Evolutionary conservation across 805 yeast genomes (phyloP), one percentile per base, ranked within the genome.

Genomic region (Candida corydali): DNA sequence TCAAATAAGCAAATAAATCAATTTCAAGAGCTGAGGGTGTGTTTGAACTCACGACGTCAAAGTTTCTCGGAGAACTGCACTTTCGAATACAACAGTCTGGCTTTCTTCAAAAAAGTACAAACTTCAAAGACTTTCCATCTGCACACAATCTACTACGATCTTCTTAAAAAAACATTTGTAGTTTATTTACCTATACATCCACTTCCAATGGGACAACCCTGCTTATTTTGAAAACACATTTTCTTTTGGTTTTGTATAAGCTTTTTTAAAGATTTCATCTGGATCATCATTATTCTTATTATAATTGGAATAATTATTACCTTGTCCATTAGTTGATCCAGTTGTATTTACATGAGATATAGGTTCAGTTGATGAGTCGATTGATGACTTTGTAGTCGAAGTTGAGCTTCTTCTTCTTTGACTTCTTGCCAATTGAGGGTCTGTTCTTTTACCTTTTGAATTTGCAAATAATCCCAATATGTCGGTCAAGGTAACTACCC

Each of bases 401-500:
- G 70, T 59, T 2, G 63, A 54, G 4, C 80, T 72, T 56, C 87
- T 73, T 52, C 96, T 75, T 57, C 98, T 78, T 59, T 86, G 93
- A 54, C 87, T 82, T 57, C 98, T 77, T 3, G 97, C 97, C 36
- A 76, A 73, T 26, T 73, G 78, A 3, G 98, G 98, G 54, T 91
- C 96, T 17, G 86, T 80, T 38, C 65, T 67, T 51, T 75, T 75
- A 3, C 95, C 96, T 32, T 49, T 57, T 15, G 60, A 48, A 39
- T 80, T 73, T 7, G 96, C 95, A 44, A 91, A 73, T 29, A 87
- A 62, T 12, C 89, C 86, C 34, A 93, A 64, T 23, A 91, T 82
- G 59, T 91, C 98, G 0, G 98, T 91, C 48, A 93, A 66, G 3
- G 96, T 86, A 3, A 93, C 80, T 17, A 93, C 98, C 27, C 98